phyloP scores from a whole-genome alignment of 208 protist species.

The Herpetomonas tarakana region DNA sequence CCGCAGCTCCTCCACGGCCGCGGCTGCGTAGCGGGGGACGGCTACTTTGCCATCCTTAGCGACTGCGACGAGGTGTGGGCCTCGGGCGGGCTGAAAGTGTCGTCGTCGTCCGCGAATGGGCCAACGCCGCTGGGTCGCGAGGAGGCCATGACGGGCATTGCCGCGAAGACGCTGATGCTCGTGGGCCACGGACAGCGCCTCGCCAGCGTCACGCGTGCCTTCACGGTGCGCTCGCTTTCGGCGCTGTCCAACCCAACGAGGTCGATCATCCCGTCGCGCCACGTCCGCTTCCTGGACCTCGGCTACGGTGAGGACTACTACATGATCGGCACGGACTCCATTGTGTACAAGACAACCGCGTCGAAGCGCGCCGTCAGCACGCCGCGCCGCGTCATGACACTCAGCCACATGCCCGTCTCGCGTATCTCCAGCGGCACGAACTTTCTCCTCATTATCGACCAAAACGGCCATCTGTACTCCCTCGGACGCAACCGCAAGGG shows the following conservation, averaged over 20 bases:
- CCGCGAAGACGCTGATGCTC: constrained; percentile 64
- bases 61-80: constrained; percentile 86
- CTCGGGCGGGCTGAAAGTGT: constrained; percentile 66
- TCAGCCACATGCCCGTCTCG: constrained; percentile 66
- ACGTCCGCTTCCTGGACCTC: constrained; percentile 72
- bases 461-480: constrained; percentile 80
- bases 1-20: constrained; percentile 65
- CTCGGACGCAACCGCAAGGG: constrained; percentile 83
- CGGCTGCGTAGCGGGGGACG: constrained; percentile 80
- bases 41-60: constrained; percentile 85
- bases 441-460: constrained; percentile 84
- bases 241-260: constrained; percentile 62
- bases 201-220: constrained; percentile 62
- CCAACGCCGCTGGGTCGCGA: constrained; percentile 50
- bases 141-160: constrained; percentile 65
- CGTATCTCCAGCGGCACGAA: constrained; percentile 73
- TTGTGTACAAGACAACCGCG: constrained; percentile 83
- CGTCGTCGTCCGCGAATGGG: constrained; percentile 30
- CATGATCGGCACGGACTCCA: constrained; percentile 83
- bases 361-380: constrained; percentile 70
- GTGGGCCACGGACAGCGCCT: constrained; percentile 69
- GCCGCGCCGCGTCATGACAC: constrained; percentile 78
- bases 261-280: constrained; percentile 72
- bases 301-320: constrained; percentile 84
- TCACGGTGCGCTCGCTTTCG: constrained; percentile 80